Evolutionary conservation across 106 monocot species (phyloP).

Genomic region (Phalaenopsis aphrodite): DNA sequence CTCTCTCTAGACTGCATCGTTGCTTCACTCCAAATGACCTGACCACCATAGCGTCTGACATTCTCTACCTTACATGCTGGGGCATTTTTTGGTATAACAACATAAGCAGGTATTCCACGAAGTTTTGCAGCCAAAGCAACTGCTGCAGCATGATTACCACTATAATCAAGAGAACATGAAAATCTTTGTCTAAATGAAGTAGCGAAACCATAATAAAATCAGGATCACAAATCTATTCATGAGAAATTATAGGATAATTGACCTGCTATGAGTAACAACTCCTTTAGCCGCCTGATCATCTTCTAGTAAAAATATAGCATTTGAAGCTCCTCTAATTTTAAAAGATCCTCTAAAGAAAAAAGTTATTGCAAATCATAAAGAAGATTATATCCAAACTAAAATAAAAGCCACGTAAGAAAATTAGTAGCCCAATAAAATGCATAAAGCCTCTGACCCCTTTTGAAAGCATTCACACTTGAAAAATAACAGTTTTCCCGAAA

Average conservation of each 20-base stretch:
- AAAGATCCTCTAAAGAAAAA: slow-evolving; percentile 59
- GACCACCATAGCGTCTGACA: slow-evolving; percentile 84
- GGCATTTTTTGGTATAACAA: slow-evolving; percentile 85
- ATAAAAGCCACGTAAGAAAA: background rate
- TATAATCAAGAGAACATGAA: slow-evolving; percentile 19
- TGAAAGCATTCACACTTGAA: slow-evolving; percentile 97
- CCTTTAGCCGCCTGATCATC: slow-evolving; percentile 72
- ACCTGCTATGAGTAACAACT: slow-evolving; percentile 98
- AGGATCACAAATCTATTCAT: background rate
- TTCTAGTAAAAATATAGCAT: slow-evolving; percentile 76
- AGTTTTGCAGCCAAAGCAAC: slow-evolving; percentile 83
- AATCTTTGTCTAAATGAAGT: background rate
- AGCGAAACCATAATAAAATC: background rate
- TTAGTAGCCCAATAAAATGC: background rate
- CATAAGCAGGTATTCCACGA: slow-evolving; percentile 86
- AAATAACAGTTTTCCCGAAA: slow-evolving; percentile 52
- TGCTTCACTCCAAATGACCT: slow-evolving; percentile 75
- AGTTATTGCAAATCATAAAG: background rate
- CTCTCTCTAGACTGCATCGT: slow-evolving; percentile 68
- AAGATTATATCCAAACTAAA: background rate
- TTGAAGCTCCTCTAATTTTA: slow-evolving; percentile 93
- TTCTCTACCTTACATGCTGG: slow-evolving; percentile 94
- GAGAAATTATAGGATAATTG: background rate
- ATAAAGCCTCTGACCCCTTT: slow-evolving; percentile 57
- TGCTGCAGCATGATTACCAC: slow-evolving; percentile 98